phyloP scores from a whole-genome alignment of 495 filamentous ascomycete species.

The Chlorociboria aeruginascens region DNA sequence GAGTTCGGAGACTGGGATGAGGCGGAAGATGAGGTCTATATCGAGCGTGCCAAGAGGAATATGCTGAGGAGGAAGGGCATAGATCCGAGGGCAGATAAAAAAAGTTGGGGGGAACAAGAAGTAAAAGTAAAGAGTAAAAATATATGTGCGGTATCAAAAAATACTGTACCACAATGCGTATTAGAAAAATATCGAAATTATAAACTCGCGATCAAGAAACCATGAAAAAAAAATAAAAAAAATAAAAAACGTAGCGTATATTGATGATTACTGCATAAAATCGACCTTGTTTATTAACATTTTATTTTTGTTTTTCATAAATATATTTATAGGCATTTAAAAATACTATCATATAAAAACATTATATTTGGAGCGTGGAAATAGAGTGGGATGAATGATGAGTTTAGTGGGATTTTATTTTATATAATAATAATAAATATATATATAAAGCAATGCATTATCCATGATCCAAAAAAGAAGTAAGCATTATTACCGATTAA shows the following conservation, averaged over 20 bases:
- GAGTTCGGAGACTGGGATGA: constrained; percentile 85
- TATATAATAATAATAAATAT: no score
- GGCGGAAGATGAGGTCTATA: constrained; percentile 66
- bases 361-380: not conserved
- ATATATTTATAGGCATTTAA: no score
- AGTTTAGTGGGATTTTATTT: no score
- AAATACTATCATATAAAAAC: no score
- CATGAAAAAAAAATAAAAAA: no score
- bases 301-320: no score
- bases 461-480: no score
- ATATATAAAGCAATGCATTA: no score
- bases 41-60: constrained; percentile 60
- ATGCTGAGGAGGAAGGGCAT: constrained; percentile 41
- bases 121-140: not conserved
- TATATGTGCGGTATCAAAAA: not conserved
- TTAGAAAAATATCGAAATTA: not conserved
- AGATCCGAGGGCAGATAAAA: constrained; percentile 25
- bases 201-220: not conserved
- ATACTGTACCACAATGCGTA: not conserved
- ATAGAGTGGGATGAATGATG: not conserved
- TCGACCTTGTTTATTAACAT: no score
- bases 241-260: no score
- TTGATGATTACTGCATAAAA: no score
- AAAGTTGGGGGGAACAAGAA: constrained; percentile 1
- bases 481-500: constrained; percentile 8